Conservation (phyloP, 2,329 filamentous ascomycete genomes). For the Talaromyces islandicus region DNA sequence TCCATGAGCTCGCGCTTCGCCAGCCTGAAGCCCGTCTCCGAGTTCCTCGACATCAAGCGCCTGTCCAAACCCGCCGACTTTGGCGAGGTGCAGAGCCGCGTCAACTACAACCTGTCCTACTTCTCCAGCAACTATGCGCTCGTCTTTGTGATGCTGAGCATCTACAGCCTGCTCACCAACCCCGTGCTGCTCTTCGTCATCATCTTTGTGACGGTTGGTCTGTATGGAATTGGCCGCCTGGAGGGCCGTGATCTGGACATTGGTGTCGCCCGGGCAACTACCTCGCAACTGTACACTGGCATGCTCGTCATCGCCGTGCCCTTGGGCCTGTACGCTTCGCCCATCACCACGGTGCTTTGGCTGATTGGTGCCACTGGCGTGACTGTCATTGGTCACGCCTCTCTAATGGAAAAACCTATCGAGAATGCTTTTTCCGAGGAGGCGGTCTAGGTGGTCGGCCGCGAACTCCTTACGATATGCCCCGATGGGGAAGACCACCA, state of each 20-base stretch:
- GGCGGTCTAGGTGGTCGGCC: conserved; percentile 99
- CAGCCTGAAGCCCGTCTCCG: conserved; percentile 82
- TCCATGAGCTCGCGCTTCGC: conserved; percentile 77
- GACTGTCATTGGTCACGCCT: conserved; percentile 88
- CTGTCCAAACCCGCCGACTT: conserved; percentile 93
- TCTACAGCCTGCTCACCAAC: conserved; percentile 93
- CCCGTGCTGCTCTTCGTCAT: conserved; percentile 84
- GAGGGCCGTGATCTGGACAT: conserved; percentile 83
- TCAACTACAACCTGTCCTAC: conserved; percentile 95
- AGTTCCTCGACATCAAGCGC: conserved; percentile 95
- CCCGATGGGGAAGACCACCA: conserved; percentile 99
- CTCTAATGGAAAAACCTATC: conserved; percentile 96
- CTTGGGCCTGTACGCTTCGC: conserved; percentile 76
- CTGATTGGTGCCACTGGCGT: conserved; percentile 92
- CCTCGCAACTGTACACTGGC: conserved; percentile 89
- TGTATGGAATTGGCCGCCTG: conserved; percentile 88
- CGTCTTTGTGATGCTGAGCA: conserved; percentile 88
- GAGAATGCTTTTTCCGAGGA: conserved; percentile 99
- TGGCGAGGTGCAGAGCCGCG: conserved; percentile 76
- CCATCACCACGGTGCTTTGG: conserved; percentile 83
- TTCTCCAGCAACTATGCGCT: conserved; percentile 98
- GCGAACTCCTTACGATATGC: conserved; percentile 90
- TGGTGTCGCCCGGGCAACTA: conserved; percentile 73
- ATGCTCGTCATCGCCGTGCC: conserved; percentile 79
- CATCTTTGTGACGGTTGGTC: conserved; percentile 73